phyloP scores from a whole-genome alignment of 345 rosid species.

The Brassica incana region DNA sequence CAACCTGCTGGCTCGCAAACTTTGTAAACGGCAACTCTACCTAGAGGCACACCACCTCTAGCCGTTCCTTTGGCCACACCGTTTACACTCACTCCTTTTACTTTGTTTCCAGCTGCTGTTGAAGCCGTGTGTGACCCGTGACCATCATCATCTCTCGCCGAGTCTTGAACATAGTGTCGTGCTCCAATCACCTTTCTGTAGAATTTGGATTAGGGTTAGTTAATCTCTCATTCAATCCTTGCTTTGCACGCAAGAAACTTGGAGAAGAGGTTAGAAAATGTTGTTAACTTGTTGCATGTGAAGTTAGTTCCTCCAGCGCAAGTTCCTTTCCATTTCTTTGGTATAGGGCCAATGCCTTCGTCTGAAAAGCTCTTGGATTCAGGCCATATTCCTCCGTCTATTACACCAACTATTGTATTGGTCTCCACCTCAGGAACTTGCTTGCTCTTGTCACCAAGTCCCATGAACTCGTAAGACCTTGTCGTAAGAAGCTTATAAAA shows the following conservation, averaged over 20 bases:
- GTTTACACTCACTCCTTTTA: constrained; percentile 41
- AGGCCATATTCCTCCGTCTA: constrained; percentile 59
- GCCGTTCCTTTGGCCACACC: constrained; percentile 57
- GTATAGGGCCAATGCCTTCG: constrained; percentile 52
- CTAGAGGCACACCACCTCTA: constrained; percentile 61
- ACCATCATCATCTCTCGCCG: constrained; percentile 23
- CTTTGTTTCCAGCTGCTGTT: constrained; percentile 59
- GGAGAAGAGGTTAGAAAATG: neutral
- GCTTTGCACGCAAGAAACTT: neutral
- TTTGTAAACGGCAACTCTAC: constrained; percentile 53
- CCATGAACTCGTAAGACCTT: constrained; percentile 59
- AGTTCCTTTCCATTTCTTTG: constrained; percentile 56
- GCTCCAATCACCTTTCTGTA: constrained; percentile 37
- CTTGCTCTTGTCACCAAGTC: constrained; percentile 35
- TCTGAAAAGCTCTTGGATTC: constrained; percentile 53
- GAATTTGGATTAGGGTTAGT: neutral
- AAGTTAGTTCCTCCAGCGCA: constrained; percentile 51
- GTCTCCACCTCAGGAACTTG: constrained; percentile 27
- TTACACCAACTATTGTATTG: constrained; percentile 45
- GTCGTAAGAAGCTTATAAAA: constrained; percentile 45
- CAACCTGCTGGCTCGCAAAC: constrained; percentile 36
- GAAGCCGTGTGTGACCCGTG: constrained; percentile 72
- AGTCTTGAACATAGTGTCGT: constrained; percentile 26
- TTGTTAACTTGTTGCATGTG: constrained; percentile 46
- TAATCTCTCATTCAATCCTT: neutral